Conservation (phyloP, 2,329 filamentous ascomycete genomes). For the Berkeleyomyces basicola region DNA sequence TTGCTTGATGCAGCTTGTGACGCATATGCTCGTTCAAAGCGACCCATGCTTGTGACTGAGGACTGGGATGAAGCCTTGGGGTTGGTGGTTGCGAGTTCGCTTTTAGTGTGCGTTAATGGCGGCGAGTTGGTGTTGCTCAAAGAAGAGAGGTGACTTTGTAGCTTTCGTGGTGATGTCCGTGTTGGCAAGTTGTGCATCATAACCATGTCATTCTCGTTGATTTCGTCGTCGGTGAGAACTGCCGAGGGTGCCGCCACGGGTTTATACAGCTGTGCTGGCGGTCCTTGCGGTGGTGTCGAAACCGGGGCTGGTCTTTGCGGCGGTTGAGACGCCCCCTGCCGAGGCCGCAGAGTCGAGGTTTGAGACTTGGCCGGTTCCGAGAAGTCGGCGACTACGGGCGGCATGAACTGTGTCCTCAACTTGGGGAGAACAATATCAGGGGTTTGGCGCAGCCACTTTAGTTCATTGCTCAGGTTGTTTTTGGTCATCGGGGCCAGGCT, state of each 20-base stretch:
- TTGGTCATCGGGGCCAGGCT: slow-evolving; percentile 37
- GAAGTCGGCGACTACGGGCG: slow-evolving; percentile 17
- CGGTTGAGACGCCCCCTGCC: background rate
- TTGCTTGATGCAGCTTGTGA: slow-evolving; percentile 8
- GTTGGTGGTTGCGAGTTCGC: background rate
- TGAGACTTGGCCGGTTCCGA: slow-evolving; percentile 7
- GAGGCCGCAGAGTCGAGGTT: slow-evolving; percentile 1
- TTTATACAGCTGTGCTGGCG: background rate
- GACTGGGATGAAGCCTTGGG: background rate
- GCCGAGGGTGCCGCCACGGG: slow-evolving; percentile 12
- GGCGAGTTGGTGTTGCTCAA: background rate
- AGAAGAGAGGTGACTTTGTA: background rate
- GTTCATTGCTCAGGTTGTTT: slow-evolving; percentile 41
- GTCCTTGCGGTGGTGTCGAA: slow-evolving; percentile 20
- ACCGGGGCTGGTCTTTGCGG: slow-evolving; percentile 8
- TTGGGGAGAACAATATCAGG: slow-evolving; percentile 25
- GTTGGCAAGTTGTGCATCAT: slow-evolving; percentile 9
- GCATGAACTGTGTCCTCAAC: slow-evolving; percentile 24
- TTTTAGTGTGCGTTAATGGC: background rate
- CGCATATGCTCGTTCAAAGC: slow-evolving; percentile 11
- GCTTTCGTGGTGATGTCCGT: slow-evolving; percentile 2
- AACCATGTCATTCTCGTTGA: slow-evolving; percentile 6
- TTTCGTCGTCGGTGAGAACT: slow-evolving; percentile 19
- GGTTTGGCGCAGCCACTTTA: slow-evolving; percentile 40
- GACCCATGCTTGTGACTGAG: slow-evolving; percentile 3